Conservation (phyloP, 2,329 filamentous ascomycete genomes). For the Ceratocystis ficicola region DNA sequence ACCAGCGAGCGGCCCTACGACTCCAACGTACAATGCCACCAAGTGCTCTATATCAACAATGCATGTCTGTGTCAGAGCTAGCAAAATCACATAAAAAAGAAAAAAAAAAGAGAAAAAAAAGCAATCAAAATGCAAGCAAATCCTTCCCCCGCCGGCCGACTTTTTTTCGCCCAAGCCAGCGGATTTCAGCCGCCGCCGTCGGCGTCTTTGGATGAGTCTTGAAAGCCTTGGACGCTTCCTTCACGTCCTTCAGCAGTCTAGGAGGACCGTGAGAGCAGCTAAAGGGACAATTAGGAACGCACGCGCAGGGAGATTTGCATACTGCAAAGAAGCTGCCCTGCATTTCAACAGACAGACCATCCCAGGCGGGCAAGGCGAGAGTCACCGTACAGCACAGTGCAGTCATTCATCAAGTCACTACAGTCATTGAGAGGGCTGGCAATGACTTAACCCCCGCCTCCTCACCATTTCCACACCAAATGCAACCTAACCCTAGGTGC, state of each 20-base stretch:
- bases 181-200: conserved; percentile 7
- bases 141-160: conserved; percentile 7
- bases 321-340: neutral
- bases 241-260: neutral
- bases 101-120: neutral
- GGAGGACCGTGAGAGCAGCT: neutral
- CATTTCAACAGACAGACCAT: conserved; percentile 1
- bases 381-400: neutral
- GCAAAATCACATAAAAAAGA: neutral
- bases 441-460: neutral
- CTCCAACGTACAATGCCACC: too few species aligned
- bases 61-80: too few species aligned
- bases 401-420: neutral
- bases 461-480: neutral
- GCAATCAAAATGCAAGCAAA: neutral
- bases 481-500: neutral
- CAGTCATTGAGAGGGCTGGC: neutral
- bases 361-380: neutral
- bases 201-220: conserved; percentile 5
- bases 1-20: too few species aligned
- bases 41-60: too few species aligned
- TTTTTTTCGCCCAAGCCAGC: neutral
- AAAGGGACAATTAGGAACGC: neutral
- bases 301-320: neutral
- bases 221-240: neutral